Evolutionary conservation across 2,329 filamentous ascomycete genomes (phyloP), one percentile per base, ranked within the genome.

Genomic region (Zymoseptoria tritici): DNA sequence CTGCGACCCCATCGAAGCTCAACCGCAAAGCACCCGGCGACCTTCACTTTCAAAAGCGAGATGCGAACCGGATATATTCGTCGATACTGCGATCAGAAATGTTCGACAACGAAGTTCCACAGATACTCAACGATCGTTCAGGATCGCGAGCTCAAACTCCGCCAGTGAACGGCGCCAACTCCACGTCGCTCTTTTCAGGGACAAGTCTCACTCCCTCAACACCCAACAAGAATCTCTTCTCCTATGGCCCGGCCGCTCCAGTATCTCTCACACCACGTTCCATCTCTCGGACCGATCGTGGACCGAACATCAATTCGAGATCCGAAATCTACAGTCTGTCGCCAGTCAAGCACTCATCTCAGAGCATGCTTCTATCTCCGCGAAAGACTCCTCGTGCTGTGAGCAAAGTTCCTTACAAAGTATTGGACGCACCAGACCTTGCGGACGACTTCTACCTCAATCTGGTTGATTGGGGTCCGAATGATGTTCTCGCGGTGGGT

Each of bases 361-460:
- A 97, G 70, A 89, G 91, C 60, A 95, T 99, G 82, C 83, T 99
- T 0, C 82, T 97, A 13, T 96, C 90, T 57, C 92, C 93, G 2
- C 84, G 92, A 63, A 90, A 94, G 68, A 90, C 94, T 64, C 91
- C 93, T 1, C 83, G 94, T 65, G 88, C 90, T 29, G 91, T 99
- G 20, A 93, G 90, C 75, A 97, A 97, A 74, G 93, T 97, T 0
- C 94, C 94, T 0, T 99, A 95, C 77, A 99, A 99, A 75, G 94
- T 99, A 1, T 81, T 99, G 9, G 94, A 99, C 78, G 94, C 94
- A 0, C 94, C 94, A 1, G 94, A 97, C 72, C 78, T 99, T 52
- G 92, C 93, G 26, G 94, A 99, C 70, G 94, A 99, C 72, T 99
- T 97, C 74, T 99, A 99, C 70, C 81, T 99, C 42, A 99, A 99